These are phyloP conservation scores for Leishmania amazonensis DNA, from an alignment of 208 protist species.

Conservation along the genomic window DNA sequence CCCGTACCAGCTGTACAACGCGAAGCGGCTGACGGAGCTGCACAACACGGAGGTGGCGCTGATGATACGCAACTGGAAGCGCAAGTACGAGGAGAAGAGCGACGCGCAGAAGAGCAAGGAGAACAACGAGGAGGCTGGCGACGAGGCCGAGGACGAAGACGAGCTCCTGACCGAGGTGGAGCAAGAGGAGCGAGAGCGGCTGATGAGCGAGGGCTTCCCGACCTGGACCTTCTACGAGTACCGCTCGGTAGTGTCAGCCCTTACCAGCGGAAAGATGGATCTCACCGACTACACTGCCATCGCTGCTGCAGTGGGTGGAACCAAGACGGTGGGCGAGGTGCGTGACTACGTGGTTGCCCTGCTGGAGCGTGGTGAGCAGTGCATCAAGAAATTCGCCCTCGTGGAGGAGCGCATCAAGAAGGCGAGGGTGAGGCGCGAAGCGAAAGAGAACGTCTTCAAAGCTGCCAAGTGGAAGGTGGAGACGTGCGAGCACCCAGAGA, in stretches of 20 bases:
- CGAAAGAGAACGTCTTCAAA: conserved; percentile 53
- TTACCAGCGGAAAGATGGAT: conserved; percentile 58
- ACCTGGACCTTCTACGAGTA: conserved; percentile 78
- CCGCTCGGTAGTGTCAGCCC: conserved; percentile 41
- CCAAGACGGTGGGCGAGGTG: conserved; percentile 80
- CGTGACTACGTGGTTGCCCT: conserved; percentile 82
- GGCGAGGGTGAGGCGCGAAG: conserved; percentile 40
- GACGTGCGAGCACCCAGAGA: conserved; percentile 64
- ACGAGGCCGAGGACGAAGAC: conserved; percentile 31
- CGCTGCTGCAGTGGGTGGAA: conserved; percentile 28
- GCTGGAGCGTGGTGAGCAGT: conserved; percentile 76
- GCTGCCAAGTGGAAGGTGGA: conserved; percentile 88
- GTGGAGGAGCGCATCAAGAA: conserved; percentile 65
- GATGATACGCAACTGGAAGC: conserved; percentile 82
- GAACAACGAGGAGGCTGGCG: conserved; percentile 13
- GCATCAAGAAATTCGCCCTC: conserved; percentile 62
- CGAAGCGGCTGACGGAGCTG: conserved; percentile 77
- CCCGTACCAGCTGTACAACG: conserved; percentile 84
- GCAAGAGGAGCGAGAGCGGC: conserved; percentile 79
- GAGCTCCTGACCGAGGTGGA: conserved; percentile 72
- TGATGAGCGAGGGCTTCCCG: conserved; percentile 77
- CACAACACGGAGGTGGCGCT: conserved; percentile 81
- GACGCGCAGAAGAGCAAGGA: conserved; percentile 11
- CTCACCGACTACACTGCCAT: conserved; percentile 71
- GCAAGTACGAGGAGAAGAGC: conserved; percentile 46